These are phyloP conservation scores for Citrus australasica DNA, from an alignment of 345 rosid genomes.

Conservation along the genomic window DNA sequence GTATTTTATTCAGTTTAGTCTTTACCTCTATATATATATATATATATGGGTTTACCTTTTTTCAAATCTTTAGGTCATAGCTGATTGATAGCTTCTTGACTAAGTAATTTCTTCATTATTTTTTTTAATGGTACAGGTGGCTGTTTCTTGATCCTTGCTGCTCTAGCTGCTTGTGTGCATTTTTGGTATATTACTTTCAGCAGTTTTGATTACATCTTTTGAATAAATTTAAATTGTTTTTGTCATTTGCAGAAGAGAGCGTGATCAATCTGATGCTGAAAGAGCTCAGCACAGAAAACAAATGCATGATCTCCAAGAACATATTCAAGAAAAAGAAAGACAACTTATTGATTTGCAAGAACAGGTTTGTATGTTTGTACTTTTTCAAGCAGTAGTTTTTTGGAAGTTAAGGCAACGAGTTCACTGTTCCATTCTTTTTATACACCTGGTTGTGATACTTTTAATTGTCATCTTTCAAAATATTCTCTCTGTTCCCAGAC, in stretches of 20 bases:
- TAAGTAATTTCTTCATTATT: background rate
- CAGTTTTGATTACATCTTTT: constrained; percentile 1
- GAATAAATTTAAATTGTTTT: constrained; percentile 9
- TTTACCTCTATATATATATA: background rate
- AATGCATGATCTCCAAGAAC: constrained; percentile 87
- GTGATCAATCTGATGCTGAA: constrained; percentile 97
- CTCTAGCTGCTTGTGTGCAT: background rate
- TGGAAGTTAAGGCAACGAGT: constrained; percentile 1
- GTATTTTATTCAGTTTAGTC: background rate
- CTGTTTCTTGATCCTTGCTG: background rate
- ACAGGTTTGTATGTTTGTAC: constrained; percentile 49
- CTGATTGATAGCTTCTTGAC: background rate
- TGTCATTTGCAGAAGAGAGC: constrained; percentile 74
- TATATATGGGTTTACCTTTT: background rate
- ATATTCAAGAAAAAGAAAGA: constrained; percentile 84
- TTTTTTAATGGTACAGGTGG: background rate
- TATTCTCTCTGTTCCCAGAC: background rate
- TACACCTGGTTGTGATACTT: background rate
- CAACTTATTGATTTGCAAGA: constrained; percentile 85
- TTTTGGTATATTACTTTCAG: background rate
- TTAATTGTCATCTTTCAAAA: background rate
- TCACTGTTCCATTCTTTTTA: background rate
- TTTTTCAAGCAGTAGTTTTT: background rate
- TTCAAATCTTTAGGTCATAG: background rate
- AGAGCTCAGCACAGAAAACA: constrained; percentile 75